These are phyloP conservation scores for Candida peoriensis DNA, from an alignment of 805 yeast species.

Conservation along the genomic window DNA sequence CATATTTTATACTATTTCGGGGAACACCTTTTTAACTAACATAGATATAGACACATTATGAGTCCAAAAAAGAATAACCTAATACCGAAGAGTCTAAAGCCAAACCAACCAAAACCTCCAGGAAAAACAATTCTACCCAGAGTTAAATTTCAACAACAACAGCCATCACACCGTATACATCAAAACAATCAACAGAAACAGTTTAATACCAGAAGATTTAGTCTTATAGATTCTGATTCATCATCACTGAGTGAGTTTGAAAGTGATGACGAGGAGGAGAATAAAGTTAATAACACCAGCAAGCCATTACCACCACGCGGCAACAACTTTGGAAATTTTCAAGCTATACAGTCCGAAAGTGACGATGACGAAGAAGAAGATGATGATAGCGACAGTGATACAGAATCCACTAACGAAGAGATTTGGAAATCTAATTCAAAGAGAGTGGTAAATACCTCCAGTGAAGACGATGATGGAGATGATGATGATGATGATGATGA, in stretches of 20 bases:
- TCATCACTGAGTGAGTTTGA: constrained; percentile 35
- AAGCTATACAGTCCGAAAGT: constrained; percentile 31
- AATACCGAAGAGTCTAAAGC: constrained; percentile 22
- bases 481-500: constrained; percentile 34
- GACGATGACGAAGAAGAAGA: constrained; percentile 24
- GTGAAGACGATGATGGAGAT: constrained; percentile 29
- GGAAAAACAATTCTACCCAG: constrained; percentile 24
- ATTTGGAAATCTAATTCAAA: constrained; percentile 23
- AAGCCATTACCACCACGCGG: constrained; percentile 12
- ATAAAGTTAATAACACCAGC: constrained; percentile 17
- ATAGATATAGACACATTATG: neutral
- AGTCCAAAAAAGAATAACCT: constrained; percentile 17
- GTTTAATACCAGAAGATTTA: constrained; percentile 35
- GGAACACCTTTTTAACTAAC: neutral
- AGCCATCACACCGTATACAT: neutral
- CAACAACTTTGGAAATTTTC: constrained; percentile 11
- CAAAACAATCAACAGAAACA: neutral
- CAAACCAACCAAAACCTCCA: constrained; percentile 24
- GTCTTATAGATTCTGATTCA: constrained; percentile 38
- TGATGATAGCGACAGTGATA: constrained; percentile 20
- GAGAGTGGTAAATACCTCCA: constrained; percentile 27
- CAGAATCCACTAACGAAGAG: constrained; percentile 22
- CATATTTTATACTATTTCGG: no score
- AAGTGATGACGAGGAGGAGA: constrained; percentile 25
- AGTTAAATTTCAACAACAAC: constrained; percentile 7